Conservation (phyloP, 331 rosid species). For the Arachis monticola region DNA sequence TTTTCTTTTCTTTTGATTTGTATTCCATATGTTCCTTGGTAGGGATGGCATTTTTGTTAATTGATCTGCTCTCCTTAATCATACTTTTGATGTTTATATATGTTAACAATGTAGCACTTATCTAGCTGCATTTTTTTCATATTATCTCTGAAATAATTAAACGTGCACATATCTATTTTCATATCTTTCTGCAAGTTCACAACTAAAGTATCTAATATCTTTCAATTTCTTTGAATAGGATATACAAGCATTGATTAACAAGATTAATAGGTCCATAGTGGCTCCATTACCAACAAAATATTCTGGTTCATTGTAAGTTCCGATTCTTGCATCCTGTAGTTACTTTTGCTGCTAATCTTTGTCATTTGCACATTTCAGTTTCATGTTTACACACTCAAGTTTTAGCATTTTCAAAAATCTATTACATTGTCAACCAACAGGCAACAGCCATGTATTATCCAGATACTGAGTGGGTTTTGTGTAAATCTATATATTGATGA, state of each 20-base stretch:
- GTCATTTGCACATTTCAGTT: constrained; percentile 28
- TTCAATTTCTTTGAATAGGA: constrained; percentile 43
- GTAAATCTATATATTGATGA: constrained; percentile 12
- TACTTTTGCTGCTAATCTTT: constrained; percentile 21
- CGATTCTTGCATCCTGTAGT: constrained; percentile 27
- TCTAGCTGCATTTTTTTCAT: constrained; percentile 14
- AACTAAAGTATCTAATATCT: constrained; percentile 17
- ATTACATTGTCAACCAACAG: constrained; percentile 6
- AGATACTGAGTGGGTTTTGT: constrained; percentile 31
- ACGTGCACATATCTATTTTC: constrained; percentile 2
- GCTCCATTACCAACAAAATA: no score
- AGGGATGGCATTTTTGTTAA: constrained; percentile 2
- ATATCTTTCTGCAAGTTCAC: constrained; percentile 15
- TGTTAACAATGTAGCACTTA: not conserved
- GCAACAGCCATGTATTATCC: not conserved
- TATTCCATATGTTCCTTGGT: constrained; percentile 17
- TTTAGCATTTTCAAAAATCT: constrained; percentile 26
- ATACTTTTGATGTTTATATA: constrained; percentile 2
- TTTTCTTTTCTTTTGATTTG: constrained; percentile 22
- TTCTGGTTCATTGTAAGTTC: no score
- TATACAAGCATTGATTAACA: no score
- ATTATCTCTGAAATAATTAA: constrained; percentile 6
- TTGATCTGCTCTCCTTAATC: constrained; percentile 4
- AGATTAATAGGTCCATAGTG: no score
- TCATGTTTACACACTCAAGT: not conserved